Conservation (phyloP, 129 eudicot species). For the Daucus carota region DH1_v3.0 NC_030384.2:42276001-42276500, state of each 20-base stretch:
- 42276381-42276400: constrained; percentile 26
- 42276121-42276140: not conserved
- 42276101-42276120: not conserved
- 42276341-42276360: constrained; percentile 22
- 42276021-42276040: constrained; percentile 30
- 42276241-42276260: constrained; percentile 26
- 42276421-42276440: constrained; percentile 20
- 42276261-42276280: constrained; percentile 20
- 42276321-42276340: constrained; percentile 32
- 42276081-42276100: constrained; percentile 26
- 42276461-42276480: not conserved
- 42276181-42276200: not conserved
- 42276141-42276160: not conserved
- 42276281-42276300: constrained; percentile 27
- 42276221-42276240: constrained; percentile 17
- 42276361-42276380: constrained; percentile 22
- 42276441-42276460: not conserved
- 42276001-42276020: constrained; percentile 32
- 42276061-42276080: constrained; percentile 40
- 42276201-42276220: not conserved
- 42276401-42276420: constrained; percentile 25
- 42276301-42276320: constrained; percentile 30
- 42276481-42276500: not conserved
- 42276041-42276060: constrained; percentile 39
- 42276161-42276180: not conserved